Base-by-base conservation (phyloP, 2,329 filamentous ascomycete species). In the Colletotrichum spaethianum region DNA sequence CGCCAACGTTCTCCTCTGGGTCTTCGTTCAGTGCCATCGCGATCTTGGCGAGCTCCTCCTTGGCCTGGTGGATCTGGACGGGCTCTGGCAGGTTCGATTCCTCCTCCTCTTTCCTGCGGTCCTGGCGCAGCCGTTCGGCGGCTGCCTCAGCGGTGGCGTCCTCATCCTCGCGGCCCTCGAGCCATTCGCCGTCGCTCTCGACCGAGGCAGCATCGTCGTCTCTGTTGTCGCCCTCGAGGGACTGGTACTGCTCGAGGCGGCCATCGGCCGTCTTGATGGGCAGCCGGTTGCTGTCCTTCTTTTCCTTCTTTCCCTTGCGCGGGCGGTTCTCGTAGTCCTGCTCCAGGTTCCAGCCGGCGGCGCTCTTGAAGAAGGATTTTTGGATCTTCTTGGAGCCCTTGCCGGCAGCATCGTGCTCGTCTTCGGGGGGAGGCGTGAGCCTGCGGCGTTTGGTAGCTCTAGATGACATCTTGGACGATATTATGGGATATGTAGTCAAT, bases 231-330 rank as follows among this genome's bases (percentile, higher is more conserved):
- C 90, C 88, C 18, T 90, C 87, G 1, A 84, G 78, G 0, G 86
- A 85, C 53, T 89, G 85, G 1, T 90, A 80, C 44, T 90, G 87
- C 77, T 95, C 89, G 20, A 96, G 80, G 6, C 86, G 82, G 14
- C 96, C 96, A 75, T 96, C 93, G 0, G 91, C 88, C 0, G 94
- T 97, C 83, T 96, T 97, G 75, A 98, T 94, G 0, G 95, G 95
- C 44, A 99, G 86, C 76, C 92, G 90, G 46, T 90, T 94, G 79
- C 86, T 92, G 79, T 95, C 93, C 74, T 87, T 88, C 77, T 91
- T 89, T 68, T 89, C 88, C 80, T 94, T 94, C 82, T 93, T 94
- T 44, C 88, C 83, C 81, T 96, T 96, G 76, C 94, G 89, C 57
- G 93, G 91, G 76, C 91, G 91, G 73, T 89, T 89, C 82, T 97